Percentiles rank a stretch among this genome's conserved stretches.
Conservation (phyloP, 2,329 filamentous ascomycete species). For the Neonectria neomacrospora region DNA sequence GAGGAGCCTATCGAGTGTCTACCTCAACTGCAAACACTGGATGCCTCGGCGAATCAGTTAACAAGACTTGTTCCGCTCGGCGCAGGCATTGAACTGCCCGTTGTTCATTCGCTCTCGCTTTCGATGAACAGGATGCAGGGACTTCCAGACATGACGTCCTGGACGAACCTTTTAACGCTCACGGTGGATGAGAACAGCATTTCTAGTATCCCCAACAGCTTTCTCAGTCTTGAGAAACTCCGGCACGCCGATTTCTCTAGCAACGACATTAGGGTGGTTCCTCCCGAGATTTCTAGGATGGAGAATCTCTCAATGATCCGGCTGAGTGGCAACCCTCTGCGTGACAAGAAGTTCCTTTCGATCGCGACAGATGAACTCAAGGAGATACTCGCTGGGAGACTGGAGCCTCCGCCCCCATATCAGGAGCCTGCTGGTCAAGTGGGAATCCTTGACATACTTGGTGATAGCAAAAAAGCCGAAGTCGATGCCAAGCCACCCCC, state of each 20-base stretch:
- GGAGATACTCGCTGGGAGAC: constrained; percentile 72
- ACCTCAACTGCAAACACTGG: constrained; percentile 76
- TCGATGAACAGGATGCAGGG: constrained; percentile 81
- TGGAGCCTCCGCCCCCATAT: constrained; percentile 66
- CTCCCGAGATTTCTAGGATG: constrained; percentile 83
- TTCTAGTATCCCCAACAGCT: constrained; percentile 77
- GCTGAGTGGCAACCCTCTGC: constrained; percentile 88
- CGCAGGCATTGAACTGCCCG: constrained; percentile 71
- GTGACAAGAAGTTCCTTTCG: constrained; percentile 86
- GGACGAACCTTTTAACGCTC: constrained; percentile 78
- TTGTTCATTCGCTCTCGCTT: constrained; percentile 78
- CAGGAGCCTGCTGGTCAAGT: constrained; percentile 45
- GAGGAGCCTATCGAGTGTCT: constrained; percentile 68
- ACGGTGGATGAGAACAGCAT: constrained; percentile 86
- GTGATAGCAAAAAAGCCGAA: constrained; percentile 35
- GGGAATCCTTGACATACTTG: constrained; percentile 35
- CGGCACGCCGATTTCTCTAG: constrained; percentile 84
- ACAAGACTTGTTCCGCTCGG: constrained; percentile 60
- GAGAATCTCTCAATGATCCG: constrained; percentile 78
- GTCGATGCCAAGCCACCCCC: constrained; percentile 9
- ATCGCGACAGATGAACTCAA: constrained; percentile 87
- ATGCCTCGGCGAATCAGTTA: constrained; percentile 82
- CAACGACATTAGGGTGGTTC: constrained; percentile 82
- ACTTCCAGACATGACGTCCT: constrained; percentile 79
- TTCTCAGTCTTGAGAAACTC: constrained; percentile 73